Evolutionary conservation across 352 stramenopile genomes (phyloP), one percentile per base, ranked within the genome.

Genomic region (Globisporangium mamillatum): DNA sequence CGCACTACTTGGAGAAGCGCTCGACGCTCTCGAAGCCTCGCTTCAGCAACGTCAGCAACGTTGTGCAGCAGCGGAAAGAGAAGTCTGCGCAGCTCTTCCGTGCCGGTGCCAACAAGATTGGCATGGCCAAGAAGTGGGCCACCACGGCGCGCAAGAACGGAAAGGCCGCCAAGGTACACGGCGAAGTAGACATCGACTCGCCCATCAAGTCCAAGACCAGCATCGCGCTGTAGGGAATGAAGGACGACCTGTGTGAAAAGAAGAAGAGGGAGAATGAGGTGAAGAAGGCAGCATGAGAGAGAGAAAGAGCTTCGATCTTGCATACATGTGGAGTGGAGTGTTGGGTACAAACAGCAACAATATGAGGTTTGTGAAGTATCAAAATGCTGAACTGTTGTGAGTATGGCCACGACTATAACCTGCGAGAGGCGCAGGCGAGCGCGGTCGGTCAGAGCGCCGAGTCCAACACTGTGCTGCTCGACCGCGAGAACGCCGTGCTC

Each of bases 401-500:
- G 12, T 20, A n/a, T 48, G 3, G 14, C 2, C 41, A 44, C 2
- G 4, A 18, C 34, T 9, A 41, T 41, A 44, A 44, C 36, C 36
- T 29, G 25, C 25, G 25, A 34, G 29, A 34, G 29, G 29, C 29
- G 4, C 29, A 34, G 29, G 29, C 91, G 57, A 81, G 91, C 63
- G 82, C 80, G 9, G 85, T 93, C 5, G 83, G 82, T 3, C 70
- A 90, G 67, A 89, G 80, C 50, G 85, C 85, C 44, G 81, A 93
- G 66, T 83, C 78, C 0, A 93, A 90, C 74, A 75, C 80, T 32
- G 65, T 74, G 54, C 69, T 88, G 48, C 65, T 93, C 20, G 78
- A 88, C 6, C 83, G 85, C 16, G 83, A 93, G 68, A 83, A 89
- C 48, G 64, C 67, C 1, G 82, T 81, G 59, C 70, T 93, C 9